A percentile compares a stretch with the other conserved stretches of the same genome.
phyloP scores from a whole-genome alignment of 2,329 filamentous ascomycete species.

The Exophiala viscosa region DNA sequence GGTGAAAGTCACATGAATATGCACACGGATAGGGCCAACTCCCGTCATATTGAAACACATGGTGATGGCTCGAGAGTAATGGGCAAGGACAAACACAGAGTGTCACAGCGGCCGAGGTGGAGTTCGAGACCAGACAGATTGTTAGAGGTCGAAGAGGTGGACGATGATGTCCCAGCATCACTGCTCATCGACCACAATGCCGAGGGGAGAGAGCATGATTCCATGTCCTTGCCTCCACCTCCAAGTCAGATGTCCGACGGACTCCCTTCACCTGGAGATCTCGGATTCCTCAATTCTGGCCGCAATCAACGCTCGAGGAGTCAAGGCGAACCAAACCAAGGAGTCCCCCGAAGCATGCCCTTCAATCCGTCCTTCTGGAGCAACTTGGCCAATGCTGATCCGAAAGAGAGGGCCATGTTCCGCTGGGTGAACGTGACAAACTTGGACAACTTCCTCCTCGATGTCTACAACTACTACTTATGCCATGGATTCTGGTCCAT shows the following conservation, averaged over 20 bases:
- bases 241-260: constrained; percentile 19
- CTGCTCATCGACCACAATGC: constrained; percentile 54
- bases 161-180: constrained; percentile 63
- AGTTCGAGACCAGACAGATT: constrained; percentile 16
- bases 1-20: constrained; percentile 1
- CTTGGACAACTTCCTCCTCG: constrained; percentile 78
- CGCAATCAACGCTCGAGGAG: not conserved
- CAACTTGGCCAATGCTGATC: constrained; percentile 47
- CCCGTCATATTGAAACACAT: not conserved
- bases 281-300: not conserved
- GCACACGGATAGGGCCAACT: not conserved
- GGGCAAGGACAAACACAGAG: constrained; percentile 19
- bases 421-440: constrained; percentile 90
- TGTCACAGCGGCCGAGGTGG: constrained; percentile 10
- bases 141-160: constrained; percentile 49
- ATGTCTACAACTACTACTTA: constrained; percentile 82
- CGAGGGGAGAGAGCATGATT: constrained; percentile 10
- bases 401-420: constrained; percentile 80
- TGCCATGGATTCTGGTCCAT: constrained; percentile 85
- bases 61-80: not conserved
- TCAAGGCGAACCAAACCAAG: constrained; percentile 25
- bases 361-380: constrained; percentile 21
- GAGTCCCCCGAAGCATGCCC: constrained; percentile 26
- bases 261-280: constrained; percentile 1
- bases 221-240: constrained; percentile 23